phyloP scores from a whole-genome alignment of 208 protist genomes.

The Tritrichomonas musculus region DNA sequence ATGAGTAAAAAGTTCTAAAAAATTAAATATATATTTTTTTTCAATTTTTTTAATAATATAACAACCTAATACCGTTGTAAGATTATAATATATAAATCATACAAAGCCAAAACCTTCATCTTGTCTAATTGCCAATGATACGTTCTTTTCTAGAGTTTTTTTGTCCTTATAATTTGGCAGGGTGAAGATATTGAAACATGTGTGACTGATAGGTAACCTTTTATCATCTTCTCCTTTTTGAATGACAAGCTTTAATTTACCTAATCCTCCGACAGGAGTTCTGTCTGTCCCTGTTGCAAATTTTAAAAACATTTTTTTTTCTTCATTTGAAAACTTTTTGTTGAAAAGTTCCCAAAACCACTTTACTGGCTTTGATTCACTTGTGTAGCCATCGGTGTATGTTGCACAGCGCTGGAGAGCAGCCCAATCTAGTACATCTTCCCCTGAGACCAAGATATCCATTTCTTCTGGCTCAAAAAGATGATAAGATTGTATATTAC shows the following conservation, averaged over 20 bases:
- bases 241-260: conserved; percentile 28
- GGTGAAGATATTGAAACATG: conserved; percentile 72
- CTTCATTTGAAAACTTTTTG: conserved; percentile 47
- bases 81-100: conserved; percentile 19
- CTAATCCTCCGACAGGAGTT: background rate
- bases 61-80: too few relatives aligned
- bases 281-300: conserved; percentile 57
- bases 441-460: background rate
- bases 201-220: conserved; percentile 66
- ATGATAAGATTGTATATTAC: background rate
- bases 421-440: background rate
- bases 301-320: conserved; percentile 54
- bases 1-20: too few relatives aligned
- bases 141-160: conserved; percentile 55
- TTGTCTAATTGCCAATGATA: conserved; percentile 48
- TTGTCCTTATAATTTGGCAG: conserved; percentile 65
- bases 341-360: conserved; percentile 58
- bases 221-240: conserved; percentile 31
- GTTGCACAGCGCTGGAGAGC: background rate
- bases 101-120: conserved; percentile 51
- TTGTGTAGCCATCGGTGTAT: conserved; percentile 54
- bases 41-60: too few relatives aligned
- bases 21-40: too few relatives aligned
- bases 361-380: conserved; percentile 36
- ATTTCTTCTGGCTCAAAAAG: background rate